Evolutionary conservation across 495 filamentous ascomycete genomes (phyloP), one percentile per base, ranked within the genome.

Genomic region (Aspergillus homomorphus): DNA sequence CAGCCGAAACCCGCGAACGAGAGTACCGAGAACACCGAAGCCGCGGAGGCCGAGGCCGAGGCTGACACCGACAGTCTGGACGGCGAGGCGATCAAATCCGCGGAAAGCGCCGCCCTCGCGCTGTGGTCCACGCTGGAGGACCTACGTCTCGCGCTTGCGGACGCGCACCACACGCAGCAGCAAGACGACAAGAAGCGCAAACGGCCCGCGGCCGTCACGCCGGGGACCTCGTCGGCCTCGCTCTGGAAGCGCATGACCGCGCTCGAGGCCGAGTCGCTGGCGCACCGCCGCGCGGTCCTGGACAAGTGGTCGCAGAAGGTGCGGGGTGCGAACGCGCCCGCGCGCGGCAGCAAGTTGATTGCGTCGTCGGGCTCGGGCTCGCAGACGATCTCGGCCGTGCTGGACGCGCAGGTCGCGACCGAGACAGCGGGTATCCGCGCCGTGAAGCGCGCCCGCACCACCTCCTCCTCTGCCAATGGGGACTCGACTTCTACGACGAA

Each of bases 71-170:
- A 75, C 5, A 61, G 73, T 22, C 63, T 65, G 20, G 65, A 77
- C 28, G 72, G 71, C 4, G 69, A 80, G 45, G 75, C 74, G 2
- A 69, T 96, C 62, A 79, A 86, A 60, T 88, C 88, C 0, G 95
- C 92, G 9, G 94, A 98, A 74, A 80, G 82, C 19, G 92, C 92
- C n/a, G 94, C 92, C 0, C 72, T 96, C 22, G 86, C 86, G 45
- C 81, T 98, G 44, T 96, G 91, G 87, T 93, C 88, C 60, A 86
- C 87, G 1, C 80, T 98, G 24, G 87, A 91, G 64, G 79, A 79
- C 21, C 83, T 96, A 58, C 87, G 92, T 15, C 67, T 77, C 53
- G 76, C 82, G 21, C 76, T 90, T 16, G 73, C 79, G 4, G 73
- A 78, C n/a, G 73, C 78, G 7, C 73, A 80, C 38, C 65, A 76